Conservation (phyloP, 257 asterid genomes). For the Scutellaria galericulata region DNA sequence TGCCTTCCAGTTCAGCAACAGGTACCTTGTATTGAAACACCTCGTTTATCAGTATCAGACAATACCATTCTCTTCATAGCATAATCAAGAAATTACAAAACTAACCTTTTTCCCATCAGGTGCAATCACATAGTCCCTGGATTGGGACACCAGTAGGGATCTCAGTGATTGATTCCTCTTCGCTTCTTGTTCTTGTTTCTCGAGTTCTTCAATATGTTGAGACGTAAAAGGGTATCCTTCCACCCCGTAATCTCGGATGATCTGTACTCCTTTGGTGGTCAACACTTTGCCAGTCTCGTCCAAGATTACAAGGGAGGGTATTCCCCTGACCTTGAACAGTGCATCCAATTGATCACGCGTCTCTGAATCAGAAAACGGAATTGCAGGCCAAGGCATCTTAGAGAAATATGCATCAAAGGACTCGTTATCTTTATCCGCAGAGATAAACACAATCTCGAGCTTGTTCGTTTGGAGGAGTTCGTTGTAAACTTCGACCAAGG, state of each 20-base stretch:
- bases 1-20: slow-evolving; percentile 78
- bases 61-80: background rate
- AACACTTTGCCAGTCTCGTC: slow-evolving; percentile 60
- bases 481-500: slow-evolving; percentile 64
- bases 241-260: slow-evolving; percentile 60
- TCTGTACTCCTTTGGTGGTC: slow-evolving; percentile 56
- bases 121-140: slow-evolving; percentile 70
- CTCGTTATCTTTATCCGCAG: slow-evolving; percentile 64
- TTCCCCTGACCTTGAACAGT: slow-evolving; percentile 63
- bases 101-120: slow-evolving; percentile 77
- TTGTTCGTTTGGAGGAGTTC: slow-evolving; percentile 55
- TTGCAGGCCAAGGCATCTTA: slow-evolving; percentile 93
- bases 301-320: slow-evolving; percentile 77
- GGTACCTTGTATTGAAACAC: slow-evolving; percentile 54
- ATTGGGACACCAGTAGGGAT: slow-evolving; percentile 52
- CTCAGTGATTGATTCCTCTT: slow-evolving; percentile 73
- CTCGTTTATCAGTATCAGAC: slow-evolving; percentile 8
- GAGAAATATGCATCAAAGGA: slow-evolving; percentile 68
- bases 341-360: slow-evolving; percentile 53
- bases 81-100: background rate
- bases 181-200: slow-evolving; percentile 65
- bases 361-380: slow-evolving; percentile 78
- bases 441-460: slow-evolving; percentile 74
- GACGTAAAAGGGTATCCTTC: slow-evolving; percentile 79
- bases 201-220: slow-evolving; percentile 50